These are phyloP conservation scores for Alternaria viburni DNA, from an alignment of 2,329 filamentous ascomycete genomes.

Conservation along the genomic window DNA sequence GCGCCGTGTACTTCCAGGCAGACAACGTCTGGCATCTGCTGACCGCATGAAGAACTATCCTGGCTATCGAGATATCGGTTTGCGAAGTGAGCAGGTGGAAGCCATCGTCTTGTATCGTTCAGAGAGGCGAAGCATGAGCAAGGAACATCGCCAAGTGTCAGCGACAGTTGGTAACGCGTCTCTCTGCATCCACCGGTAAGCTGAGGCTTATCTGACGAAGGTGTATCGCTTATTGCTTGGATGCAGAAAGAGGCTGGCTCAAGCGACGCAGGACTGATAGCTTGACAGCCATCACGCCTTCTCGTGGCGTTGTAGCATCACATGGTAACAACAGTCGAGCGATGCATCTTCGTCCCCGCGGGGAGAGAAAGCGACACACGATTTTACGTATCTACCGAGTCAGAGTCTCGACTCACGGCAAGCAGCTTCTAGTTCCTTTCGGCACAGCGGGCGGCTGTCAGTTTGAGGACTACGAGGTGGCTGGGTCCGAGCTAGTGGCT, in stretches of 20 bases:
- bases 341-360: not conserved
- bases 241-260: slow-evolving; percentile 10
- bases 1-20: not conserved
- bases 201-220: slow-evolving; percentile 17
- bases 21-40: not conserved
- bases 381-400: slow-evolving; percentile 12
- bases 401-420: slow-evolving; percentile 5
- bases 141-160: slow-evolving; percentile 14
- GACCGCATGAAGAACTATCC: not conserved
- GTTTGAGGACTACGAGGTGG: not conserved
- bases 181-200: slow-evolving; percentile 5
- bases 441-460: not conserved
- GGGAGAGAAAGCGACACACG: slow-evolving; percentile 7
- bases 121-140: slow-evolving; percentile 1
- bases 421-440: not conserved
- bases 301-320: slow-evolving; percentile 19
- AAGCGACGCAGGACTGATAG: slow-evolving; percentile 10
- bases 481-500: slow-evolving; percentile 8
- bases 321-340: slow-evolving; percentile 1
- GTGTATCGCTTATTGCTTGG: slow-evolving; percentile 7
- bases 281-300: slow-evolving; percentile 14
- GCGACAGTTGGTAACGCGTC: slow-evolving; percentile 16
- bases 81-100: not conserved
- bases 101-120: not conserved
- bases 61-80: not conserved